A percentile compares a stretch with the other conserved stretches of the same genome.
These are phyloP conservation scores for Clonostachys byssicola DNA, from an alignment of 2,329 filamentous ascomycete genomes.

Conservation along the genomic window DNA sequence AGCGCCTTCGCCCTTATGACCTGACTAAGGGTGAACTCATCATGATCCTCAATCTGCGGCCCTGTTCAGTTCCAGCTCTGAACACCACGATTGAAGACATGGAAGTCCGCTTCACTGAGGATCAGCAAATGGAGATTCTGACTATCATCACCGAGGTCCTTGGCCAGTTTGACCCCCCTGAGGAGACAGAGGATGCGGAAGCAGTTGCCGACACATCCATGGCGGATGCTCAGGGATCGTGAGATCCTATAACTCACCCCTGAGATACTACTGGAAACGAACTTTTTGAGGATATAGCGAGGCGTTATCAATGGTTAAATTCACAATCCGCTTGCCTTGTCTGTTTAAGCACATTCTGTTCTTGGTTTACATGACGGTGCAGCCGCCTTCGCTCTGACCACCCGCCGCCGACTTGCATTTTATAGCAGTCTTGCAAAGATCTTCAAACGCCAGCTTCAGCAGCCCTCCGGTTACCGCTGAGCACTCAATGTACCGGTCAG, in stretches of 20 bases:
- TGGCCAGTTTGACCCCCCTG: conserved; percentile 38
- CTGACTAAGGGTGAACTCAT: conserved; percentile 65
- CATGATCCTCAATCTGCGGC: conserved; percentile 65
- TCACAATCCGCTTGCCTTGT: not conserved
- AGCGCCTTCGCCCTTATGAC: conserved; percentile 50
- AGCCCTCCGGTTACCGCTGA: conserved; percentile 58
- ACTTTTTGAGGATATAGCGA: no score
- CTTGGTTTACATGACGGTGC: conserved; percentile 38
- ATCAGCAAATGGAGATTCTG: conserved; percentile 56
- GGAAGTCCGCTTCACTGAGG: conserved; percentile 52
- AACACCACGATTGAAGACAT: conserved; percentile 65
- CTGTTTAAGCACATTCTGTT: not conserved
- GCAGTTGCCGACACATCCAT: conserved; percentile 7
- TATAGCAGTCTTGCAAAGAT: conserved; percentile 53
- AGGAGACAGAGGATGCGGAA: not conserved
- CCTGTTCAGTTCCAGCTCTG: conserved; percentile 50
- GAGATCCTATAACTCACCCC: no score
- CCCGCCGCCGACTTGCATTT: conserved; percentile 38
- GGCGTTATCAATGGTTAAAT: not conserved
- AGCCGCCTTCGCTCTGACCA: conserved; percentile 52
- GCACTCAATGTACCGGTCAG: conserved; percentile 61
- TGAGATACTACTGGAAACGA: no score
- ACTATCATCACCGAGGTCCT: conserved; percentile 52
- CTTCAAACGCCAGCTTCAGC: conserved; percentile 52
- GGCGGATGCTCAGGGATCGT: no score